A percentile compares a stretch with the other conserved stretches of the same genome.
Conservation (phyloP, 257 asterid genomes). For the Jacaranda mimosifolia region DNA sequence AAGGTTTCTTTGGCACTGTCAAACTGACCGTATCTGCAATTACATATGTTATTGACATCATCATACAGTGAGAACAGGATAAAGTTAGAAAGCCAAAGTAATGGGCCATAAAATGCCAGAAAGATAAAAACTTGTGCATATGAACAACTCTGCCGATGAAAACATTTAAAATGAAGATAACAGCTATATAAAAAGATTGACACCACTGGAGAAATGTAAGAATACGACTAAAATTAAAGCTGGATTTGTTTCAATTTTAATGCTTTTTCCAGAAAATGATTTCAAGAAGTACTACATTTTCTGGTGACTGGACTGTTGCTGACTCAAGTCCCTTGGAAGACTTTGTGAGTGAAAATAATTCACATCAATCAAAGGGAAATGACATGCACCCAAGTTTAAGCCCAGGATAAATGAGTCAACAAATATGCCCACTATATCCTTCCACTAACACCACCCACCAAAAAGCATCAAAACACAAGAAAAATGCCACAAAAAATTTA, state of each 20-base stretch:
- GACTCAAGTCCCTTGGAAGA: background rate
- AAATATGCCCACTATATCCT: constrained; percentile 19
- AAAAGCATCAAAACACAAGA: constrained; percentile 1
- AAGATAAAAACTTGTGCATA: constrained; percentile 10
- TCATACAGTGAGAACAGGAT: constrained; percentile 27
- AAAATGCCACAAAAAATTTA: constrained; percentile 9
- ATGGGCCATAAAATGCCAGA: background rate
- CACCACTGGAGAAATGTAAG: background rate
- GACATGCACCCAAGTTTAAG: constrained; percentile 3
- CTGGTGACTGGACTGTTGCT: constrained; percentile 10
- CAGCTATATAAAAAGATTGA: constrained; percentile 11
- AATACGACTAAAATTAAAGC: constrained; percentile 2
- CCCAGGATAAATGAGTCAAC: constrained; percentile 29
- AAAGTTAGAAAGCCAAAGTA: constrained; percentile 15
- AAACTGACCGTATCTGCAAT: constrained; percentile 93
- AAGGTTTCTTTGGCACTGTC: constrained; percentile 98
- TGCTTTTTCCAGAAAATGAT: background rate
- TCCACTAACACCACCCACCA: constrained; percentile 15
- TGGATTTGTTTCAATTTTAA: background rate
- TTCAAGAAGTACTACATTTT: background rate
- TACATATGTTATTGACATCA: constrained; percentile 33
- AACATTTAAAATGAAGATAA: constrained; percentile 18
- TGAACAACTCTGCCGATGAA: constrained; percentile 28
- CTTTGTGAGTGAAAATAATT: background rate
- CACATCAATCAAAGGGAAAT: constrained; percentile 19